These are phyloP conservation scores for Cryptococcus floricola DNA, from an alignment of 1,284 basidiomycete species.

Conservation along the genomic window DNA sequence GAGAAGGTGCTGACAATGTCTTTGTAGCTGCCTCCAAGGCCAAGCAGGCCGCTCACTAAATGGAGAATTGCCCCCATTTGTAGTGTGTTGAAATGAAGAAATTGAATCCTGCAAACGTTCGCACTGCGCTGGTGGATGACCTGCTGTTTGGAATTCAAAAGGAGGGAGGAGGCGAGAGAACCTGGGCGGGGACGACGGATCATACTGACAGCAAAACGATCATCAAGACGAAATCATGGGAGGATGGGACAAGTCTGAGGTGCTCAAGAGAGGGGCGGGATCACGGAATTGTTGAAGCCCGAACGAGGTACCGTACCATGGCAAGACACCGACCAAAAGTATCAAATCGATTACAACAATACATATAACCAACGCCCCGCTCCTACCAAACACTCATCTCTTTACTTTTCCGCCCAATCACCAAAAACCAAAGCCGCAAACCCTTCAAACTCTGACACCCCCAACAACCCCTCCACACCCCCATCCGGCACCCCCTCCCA, in stretches of 20 bases:
- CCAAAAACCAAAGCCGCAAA: constrained; percentile 48
- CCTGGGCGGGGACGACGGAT: too few relatives aligned
- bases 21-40: constrained; percentile 19
- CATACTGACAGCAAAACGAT: too few relatives aligned
- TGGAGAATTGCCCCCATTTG: neutral
- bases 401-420: constrained; percentile 40
- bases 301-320: too few relatives aligned
- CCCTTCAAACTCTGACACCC: constrained; percentile 39
- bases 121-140: too few relatives aligned
- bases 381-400: neutral
- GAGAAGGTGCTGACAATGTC: neutral
- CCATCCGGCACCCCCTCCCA: constrained; percentile 47
- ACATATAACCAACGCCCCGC: neutral
- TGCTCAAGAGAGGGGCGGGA: too few relatives aligned
- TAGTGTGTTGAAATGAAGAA: too few relatives aligned
- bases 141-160: too few relatives aligned
- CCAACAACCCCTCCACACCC: constrained; percentile 41
- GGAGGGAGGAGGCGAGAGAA: too few relatives aligned
- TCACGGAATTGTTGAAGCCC: too few relatives aligned
- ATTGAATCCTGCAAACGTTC: too few relatives aligned
- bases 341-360: neutral
- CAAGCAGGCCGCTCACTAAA: constrained; percentile 16
- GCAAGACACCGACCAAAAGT: neutral
- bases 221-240: too few relatives aligned
- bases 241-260: too few relatives aligned